Conservation (phyloP, 495 filamentous ascomycete genomes). For the Cairneyella variabilis region DNA sequence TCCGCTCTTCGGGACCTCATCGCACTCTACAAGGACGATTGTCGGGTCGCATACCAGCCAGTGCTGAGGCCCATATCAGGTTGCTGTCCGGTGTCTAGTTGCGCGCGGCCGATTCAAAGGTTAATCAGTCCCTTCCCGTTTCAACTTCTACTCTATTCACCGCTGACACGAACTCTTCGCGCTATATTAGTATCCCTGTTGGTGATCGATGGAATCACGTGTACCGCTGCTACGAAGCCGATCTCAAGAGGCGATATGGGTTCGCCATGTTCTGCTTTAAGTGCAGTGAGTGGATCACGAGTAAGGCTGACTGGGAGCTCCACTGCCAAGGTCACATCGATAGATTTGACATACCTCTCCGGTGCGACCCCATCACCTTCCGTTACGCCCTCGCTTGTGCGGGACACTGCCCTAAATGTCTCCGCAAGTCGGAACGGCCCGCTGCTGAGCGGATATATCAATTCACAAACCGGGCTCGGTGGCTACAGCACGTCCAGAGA, state of each 20-base stretch:
- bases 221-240: background rate
- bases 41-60: background rate
- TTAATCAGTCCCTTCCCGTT: background rate
- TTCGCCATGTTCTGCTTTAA: slow-evolving; percentile 8
- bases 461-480: background rate
- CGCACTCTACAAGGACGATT: background rate
- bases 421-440: background rate
- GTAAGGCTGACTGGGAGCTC: slow-evolving; percentile 3
- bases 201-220: background rate
- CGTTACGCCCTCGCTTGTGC: slow-evolving; percentile 5
- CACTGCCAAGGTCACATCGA: slow-evolving; percentile 6
- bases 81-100: slow-evolving; percentile 9
- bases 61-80: slow-evolving; percentile 4
- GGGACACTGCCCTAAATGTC: slow-evolving; percentile 3
- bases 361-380: background rate
- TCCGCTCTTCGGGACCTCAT: background rate
- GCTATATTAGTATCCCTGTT: background rate
- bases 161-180: background rate
- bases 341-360: slow-evolving; percentile 1
- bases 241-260: background rate
- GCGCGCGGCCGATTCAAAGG: slow-evolving; percentile 5
- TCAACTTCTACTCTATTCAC: background rate
- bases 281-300: slow-evolving; percentile 8
- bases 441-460: slow-evolving; percentile 9
- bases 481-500: background rate